These are phyloP conservation scores for Pouteria glomerata DNA, from an alignment of 148 eudicot species.

Conservation along the genomic window DNA sequence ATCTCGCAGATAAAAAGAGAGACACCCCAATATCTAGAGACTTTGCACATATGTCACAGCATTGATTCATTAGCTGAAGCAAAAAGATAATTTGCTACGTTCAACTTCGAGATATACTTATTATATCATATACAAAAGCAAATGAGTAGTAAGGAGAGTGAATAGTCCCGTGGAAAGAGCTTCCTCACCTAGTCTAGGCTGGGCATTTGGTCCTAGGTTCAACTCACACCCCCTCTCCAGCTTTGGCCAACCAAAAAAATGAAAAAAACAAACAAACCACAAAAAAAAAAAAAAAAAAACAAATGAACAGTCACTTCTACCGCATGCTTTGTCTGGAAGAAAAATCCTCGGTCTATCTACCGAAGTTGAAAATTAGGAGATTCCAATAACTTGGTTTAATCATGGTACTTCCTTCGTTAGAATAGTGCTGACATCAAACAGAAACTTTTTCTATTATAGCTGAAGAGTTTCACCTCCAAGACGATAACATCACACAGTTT, in stretches of 20 bases:
- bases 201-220: too few species aligned
- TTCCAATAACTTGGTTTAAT: neutral
- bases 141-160: neutral
- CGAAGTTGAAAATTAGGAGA: neutral
- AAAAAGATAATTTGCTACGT: neutral
- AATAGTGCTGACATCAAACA: neutral
- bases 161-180: too few species aligned
- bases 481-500: neutral
- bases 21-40: neutral
- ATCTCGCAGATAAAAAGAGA: neutral
- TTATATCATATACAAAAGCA: neutral
- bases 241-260: too few species aligned
- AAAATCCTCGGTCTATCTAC: neutral
- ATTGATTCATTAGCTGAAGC: neutral
- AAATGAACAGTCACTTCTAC: neutral
- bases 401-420: neutral
- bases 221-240: too few species aligned
- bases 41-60: neutral
- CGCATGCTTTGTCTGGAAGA: neutral
- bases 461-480: neutral
- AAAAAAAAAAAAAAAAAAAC: too few species aligned
- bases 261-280: too few species aligned
- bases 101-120: neutral
- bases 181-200: too few species aligned
- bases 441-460: neutral